Percentiles rank a stretch among this genome's conserved stretches.
Evolutionary conservation across 23 red algal species (phyloP).

Genomic region (Gracilaria vermiculophylla): DNA sequence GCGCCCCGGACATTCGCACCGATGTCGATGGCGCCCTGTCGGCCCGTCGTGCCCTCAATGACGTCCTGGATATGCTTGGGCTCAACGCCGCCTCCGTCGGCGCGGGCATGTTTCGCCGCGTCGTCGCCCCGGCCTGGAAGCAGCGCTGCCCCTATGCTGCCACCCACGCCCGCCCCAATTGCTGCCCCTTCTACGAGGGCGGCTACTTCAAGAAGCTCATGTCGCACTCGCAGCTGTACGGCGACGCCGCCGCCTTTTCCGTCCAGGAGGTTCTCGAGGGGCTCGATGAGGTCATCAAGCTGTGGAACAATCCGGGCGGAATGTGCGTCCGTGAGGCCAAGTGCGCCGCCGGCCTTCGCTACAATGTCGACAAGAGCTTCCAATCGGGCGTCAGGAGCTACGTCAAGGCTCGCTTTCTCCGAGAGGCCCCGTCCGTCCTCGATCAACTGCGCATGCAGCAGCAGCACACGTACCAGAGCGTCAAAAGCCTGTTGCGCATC

Average conservation of each 20-base stretch:
- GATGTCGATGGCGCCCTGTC: conserved; percentile 53
- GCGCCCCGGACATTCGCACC: conserved; percentile 45
- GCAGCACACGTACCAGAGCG: conserved; percentile 15
- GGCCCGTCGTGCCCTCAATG: conserved; percentile 19
- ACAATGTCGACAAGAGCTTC: conserved; percentile 56
- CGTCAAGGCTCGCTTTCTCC: conserved; percentile 31
- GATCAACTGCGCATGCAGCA: conserved; percentile 13
- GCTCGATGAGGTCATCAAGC: conserved; percentile 50
- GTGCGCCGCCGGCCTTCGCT: conserved; percentile 44
- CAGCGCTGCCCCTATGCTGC: conserved; percentile 27
- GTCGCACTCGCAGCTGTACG: conserved; percentile 40
- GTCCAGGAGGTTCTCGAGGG: conserved; percentile 49
- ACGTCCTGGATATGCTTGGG: conserved; percentile 24
- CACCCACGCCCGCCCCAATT: background rate
- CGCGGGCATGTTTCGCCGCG: conserved; percentile 27
- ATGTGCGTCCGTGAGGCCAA: conserved; percentile 63
- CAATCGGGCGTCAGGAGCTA: conserved; percentile 56
- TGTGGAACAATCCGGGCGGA: conserved; percentile 50
- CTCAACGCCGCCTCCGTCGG: background rate
- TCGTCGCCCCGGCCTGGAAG: conserved; percentile 44
- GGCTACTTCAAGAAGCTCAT: conserved; percentile 66
- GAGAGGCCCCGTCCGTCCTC: conserved; percentile 9
- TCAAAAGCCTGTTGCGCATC: conserved; percentile 15
- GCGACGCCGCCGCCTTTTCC: conserved; percentile 6
- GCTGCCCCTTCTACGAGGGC: conserved; percentile 49